Evolutionary conservation across 1,284 basidiomycete genomes (phyloP), one percentile per base, ranked within the genome.

Genomic region (Omphalotus olearius): DNA sequence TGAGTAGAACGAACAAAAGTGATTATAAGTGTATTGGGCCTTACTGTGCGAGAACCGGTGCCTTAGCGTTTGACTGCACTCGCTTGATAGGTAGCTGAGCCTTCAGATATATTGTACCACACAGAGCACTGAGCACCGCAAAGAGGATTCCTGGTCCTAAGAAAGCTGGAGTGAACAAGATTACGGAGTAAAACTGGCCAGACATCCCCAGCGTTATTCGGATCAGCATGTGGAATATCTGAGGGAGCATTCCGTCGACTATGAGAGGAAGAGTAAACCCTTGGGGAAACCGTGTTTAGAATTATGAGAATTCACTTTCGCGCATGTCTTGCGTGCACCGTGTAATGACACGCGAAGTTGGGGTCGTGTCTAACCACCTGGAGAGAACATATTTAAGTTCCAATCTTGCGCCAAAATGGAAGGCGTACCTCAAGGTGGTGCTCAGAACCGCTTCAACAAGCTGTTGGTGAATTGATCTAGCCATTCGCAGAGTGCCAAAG

Each of bases 31-130:
- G 2, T 23, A 23, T 2, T 4, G n/a, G 33, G 14, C 56, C 60
- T 30, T 37, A 62, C 52, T 82, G 80, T 25, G 74, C 78, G 48
- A 83, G 70, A 4, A 86, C 71, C 0, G 83, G 82, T 1, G 77
- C 69, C 39, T 70, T 73, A 2, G 79, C 74, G 61, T 83, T 84
- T 50, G 76, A 78, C 78, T 80, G 79, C 59, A 81, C 76, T 9
- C 77, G 71, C 59, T 85, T 85, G 53, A 84, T 77, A 6, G 76
- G 72, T 11, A 86, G 67, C 61, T 86, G 83, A 17, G 77, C 75
- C 57, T 77, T 76, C 59, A 85, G 83, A 58, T 76, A 77, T 39
- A 76, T 60, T 9, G 57, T 52, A 9, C 61, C 62, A 20, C 53
- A 51, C 14, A 56, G 53, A 9, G 47, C 52, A 4, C 60, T 59